Evolutionary conservation across 805 yeast species (phyloP).

Genomic region (Nematodospora valgi): DNA sequence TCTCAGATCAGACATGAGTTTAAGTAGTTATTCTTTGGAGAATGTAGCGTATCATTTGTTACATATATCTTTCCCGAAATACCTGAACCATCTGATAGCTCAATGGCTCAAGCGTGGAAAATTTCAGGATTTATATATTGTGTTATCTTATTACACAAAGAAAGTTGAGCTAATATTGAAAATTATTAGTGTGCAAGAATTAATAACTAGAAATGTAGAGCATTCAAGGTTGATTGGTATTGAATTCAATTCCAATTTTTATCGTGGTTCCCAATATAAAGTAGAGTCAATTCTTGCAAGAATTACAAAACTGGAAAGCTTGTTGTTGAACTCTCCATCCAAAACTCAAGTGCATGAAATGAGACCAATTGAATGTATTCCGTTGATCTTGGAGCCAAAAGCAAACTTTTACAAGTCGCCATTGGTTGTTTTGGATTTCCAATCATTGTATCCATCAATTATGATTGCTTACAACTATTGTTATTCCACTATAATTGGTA

Average conservation of each 20-base stretch:
- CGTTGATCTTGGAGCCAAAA: constrained; percentile 89
- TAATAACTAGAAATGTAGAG: constrained; percentile 70
- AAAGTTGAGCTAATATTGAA: constrained; percentile 43
- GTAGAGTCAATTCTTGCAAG: constrained; percentile 83
- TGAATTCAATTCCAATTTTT: constrained; percentile 82
- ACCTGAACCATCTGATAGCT: constrained; percentile 44
- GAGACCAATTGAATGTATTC: constrained; percentile 81
- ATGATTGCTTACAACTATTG: constrained; percentile 90
- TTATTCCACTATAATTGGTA: constrained; percentile 68
- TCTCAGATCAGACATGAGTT: constrained; percentile 56
- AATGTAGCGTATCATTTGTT: constrained; percentile 66
- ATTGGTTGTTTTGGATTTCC: constrained; percentile 85
- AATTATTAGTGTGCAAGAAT: constrained; percentile 58
- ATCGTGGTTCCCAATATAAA: constrained; percentile 90
- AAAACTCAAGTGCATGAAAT: constrained; percentile 78
- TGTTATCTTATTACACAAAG: constrained; percentile 44
- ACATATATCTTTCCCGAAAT: constrained; percentile 67
- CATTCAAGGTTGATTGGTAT: constrained; percentile 84
- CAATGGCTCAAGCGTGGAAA: constrained; percentile 17
- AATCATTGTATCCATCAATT: constrained; percentile 89
- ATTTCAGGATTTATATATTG: constrained; percentile 22
- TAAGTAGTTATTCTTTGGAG: constrained; percentile 72
- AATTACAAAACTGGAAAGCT: constrained; percentile 73
- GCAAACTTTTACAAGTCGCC: constrained; percentile 87
- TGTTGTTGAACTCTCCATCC: constrained; percentile 72